phyloP scores from a whole-genome alignment of 306 rosid genomes.

The Ziziphus jujuba region DNA sequence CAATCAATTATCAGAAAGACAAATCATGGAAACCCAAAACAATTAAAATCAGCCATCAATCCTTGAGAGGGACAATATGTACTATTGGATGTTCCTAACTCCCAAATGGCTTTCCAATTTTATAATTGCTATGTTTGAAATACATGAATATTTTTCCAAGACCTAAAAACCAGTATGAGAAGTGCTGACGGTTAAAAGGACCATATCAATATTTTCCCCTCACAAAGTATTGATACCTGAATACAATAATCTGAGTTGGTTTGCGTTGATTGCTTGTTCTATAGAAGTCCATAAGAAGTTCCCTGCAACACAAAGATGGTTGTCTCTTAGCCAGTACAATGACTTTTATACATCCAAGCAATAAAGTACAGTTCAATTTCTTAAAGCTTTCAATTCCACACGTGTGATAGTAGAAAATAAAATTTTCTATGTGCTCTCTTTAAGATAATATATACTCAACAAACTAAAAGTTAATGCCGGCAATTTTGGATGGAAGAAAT shows the following conservation, averaged over 20 bases:
- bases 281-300: conserved; percentile 84
- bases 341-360: conserved; percentile 11
- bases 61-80: no score
- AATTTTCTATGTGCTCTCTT: neutral
- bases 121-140: no score
- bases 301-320: conserved; percentile 53
- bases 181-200: no score
- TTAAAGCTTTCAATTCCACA: neutral
- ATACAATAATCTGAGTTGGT: conserved; percentile 80
- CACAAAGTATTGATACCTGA: conserved; percentile 59
- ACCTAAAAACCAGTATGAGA: no score
- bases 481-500: neutral
- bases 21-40: neutral
- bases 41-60: neutral
- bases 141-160: no score
- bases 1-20: neutral
- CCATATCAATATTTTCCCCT: no score
- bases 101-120: no score
- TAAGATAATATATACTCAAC: neutral
- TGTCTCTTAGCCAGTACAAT: conserved; percentile 7
- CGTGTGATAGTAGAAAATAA: neutral
- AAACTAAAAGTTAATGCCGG: neutral
- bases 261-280: conserved; percentile 55
- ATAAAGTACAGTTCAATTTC: neutral
- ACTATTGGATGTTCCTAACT: no score